Base-by-base conservation (phyloP, 139 green algal genomes). In the Spirogloea muscicola region DNA sequence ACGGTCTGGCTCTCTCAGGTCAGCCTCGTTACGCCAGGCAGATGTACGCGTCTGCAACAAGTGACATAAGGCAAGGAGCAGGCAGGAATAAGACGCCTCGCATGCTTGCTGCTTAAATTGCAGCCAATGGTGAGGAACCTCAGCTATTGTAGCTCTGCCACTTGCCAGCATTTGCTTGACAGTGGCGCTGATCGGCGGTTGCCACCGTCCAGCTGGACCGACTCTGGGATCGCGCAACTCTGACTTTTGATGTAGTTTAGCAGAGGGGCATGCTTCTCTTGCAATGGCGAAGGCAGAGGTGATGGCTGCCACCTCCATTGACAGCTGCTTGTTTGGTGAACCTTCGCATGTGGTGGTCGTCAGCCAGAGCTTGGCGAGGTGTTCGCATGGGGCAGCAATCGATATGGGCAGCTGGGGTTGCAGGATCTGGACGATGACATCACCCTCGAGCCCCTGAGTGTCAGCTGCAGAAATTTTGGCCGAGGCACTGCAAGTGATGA, bases 381-480 rank as follows among this genome's bases (percentile, higher is more conserved):
- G 29, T 40, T 34, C 5, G 33, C 13, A 31, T 68, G 59, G 59
- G 59, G 59, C 41, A 68, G 59, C 27, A 68, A 68, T 38, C n/a
- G 59, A 37, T 38, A 68, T 7, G 59, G 59, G 42, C 59, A 68
- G 59, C 59, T 68, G 13, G 59, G 59, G 10, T 43, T 5, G 18
- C 38, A 62, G 18, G 31, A 21, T 21, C 21, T 31, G 21, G 46
- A 55, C 21, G 46, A 31, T 21, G 21, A 55, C 21, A 31, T 55
- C 21, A 21, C 21, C 21, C 21, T 31, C 21, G 46, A 31, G 21
- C 21, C 46, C 21, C 21, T 55, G 46, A 21, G 21, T 21, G 21
- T 21, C 46, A 21, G 21, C 21, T 21, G 21, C 21, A 55, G n/a
- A 55, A 55, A 55, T n/a, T n/a, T 55, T n/a, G 21, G n/a, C n/a